Evolutionary conservation across 1,284 basidiomycete species (phyloP).

Genomic region (Pterulicium gracile): DNA sequence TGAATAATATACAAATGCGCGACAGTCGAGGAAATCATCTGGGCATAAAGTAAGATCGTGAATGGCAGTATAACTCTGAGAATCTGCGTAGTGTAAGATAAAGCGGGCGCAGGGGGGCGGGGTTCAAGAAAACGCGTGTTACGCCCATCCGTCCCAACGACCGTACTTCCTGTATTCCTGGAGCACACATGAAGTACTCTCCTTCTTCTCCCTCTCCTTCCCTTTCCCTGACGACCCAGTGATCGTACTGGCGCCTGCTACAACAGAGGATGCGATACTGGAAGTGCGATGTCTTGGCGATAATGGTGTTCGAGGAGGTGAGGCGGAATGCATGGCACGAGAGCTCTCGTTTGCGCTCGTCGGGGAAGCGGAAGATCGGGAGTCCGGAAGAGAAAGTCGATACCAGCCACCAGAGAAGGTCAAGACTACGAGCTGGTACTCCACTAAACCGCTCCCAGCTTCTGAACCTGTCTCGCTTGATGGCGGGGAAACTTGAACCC

Average conservation of each 20-base stretch:
- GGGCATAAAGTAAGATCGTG: too few species aligned
- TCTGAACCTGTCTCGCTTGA: background rate
- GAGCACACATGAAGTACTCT: conserved; percentile 53
- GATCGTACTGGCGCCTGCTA: conserved; percentile 33
- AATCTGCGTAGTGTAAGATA: too few species aligned
- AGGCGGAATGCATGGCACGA: conserved; percentile 19
- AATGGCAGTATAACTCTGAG: background rate
- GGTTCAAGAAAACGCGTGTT: conserved; percentile 11
- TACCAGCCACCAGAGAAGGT: conserved; percentile 94
- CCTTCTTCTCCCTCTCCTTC: conserved; percentile 46
- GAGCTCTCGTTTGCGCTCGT: conserved; percentile 15
- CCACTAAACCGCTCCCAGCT: conserved; percentile 18
- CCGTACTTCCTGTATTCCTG: conserved; percentile 73
- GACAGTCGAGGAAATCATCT: background rate
- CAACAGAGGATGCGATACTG: conserved; percentile 18
- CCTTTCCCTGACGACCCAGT: conserved; percentile 42
- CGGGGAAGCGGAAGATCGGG: conserved; percentile 17
- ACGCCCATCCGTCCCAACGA: conserved; percentile 80
- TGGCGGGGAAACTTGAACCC: conserved; percentile 50
- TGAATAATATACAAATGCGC: conserved; percentile 2
- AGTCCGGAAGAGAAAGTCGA: conserved; percentile 61
- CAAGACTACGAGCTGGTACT: conserved; percentile 74
- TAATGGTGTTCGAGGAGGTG: conserved; percentile 30
- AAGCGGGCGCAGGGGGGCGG: background rate
- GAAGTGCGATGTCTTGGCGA: conserved; percentile 33